Base-by-base conservation (phyloP, 2,329 filamentous ascomycete species). In the Ascochyta fabae region DNA sequence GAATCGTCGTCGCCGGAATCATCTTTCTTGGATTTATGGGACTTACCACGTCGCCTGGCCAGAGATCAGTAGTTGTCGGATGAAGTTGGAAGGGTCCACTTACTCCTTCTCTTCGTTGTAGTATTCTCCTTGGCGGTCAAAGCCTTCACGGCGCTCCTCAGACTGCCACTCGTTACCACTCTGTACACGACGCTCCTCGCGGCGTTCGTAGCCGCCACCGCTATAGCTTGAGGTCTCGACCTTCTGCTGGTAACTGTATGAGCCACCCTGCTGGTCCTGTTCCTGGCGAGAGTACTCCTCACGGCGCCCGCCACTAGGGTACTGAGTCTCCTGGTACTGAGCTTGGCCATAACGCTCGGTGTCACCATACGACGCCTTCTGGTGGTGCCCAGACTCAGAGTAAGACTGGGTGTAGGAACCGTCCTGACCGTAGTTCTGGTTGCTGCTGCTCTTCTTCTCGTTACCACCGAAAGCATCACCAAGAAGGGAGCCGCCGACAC, bases 251-350 rank as follows among this genome's bases (percentile, higher is more conserved):
- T 86, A 88, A 36, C 84, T 83, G 61, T 84, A 85, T 27, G 67
- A 67, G 19, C 76, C 75, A 22, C 75, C 67, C n/a, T 59, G 74
- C 22, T 79, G 75, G 42, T 83, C 79, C 66, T 88, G 75, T 55
- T 80, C 86, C 60, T 84, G 87, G 29, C 85, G 83, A 54, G 81
- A 80, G 74, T 87, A 89, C 54, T 88, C 84, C 35, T 83, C 81
- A 53, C 81, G 79, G 49, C 81, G 79, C 43, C 83, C 83, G 45
- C 87, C 87, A 50, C 81, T 79, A 16, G 81, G 77, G 58, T 85
- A 84, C 50, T 83, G 79, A 7, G 85, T 89, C 67, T 86, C 78
- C 29, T 79, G 81, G 64, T 85, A 83, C 69, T 87, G 77, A 10
- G 86, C 85, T 67, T 88, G 83, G 7, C 83, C 86, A 63, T 87